Evolutionary conservation across 495 filamentous ascomycete genomes (phyloP).

Genomic region (Penicillium subrubescens): DNA sequence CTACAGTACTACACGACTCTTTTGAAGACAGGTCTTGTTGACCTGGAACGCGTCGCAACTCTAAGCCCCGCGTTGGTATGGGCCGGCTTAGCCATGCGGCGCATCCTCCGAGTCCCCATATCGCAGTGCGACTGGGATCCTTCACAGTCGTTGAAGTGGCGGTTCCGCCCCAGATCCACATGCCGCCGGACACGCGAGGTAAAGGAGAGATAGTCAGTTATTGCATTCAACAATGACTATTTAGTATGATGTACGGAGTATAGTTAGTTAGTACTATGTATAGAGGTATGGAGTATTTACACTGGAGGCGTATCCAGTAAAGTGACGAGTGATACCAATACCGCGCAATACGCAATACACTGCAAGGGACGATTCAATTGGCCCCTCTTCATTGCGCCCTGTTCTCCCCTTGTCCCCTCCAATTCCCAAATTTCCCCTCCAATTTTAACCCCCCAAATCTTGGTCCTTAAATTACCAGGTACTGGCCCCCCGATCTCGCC

Average conservation of each 20-base stretch:
- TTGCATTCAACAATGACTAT: neutral
- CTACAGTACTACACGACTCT: neutral
- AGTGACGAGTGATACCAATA: neutral
- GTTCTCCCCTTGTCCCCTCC: neutral
- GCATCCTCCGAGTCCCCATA: neutral
- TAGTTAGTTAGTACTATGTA: neutral
- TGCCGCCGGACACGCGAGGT: constrained; percentile 13
- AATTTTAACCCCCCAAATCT: neutral
- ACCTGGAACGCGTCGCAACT: constrained; percentile 4
- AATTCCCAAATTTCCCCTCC: neutral
- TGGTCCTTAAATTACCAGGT: constrained; percentile 1
- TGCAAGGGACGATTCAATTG: constrained; percentile 12
- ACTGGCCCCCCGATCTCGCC: neutral
- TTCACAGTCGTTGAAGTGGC: constrained; percentile 23
- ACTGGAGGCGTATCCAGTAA: neutral
- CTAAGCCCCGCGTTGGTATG: constrained; percentile 6
- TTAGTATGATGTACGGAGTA: neutral
- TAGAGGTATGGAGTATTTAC: neutral
- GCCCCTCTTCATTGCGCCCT: neutral
- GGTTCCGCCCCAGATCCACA: constrained; percentile 31
- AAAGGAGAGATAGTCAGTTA: neutral
- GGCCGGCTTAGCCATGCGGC: constrained; percentile 2
- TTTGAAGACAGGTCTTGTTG: neutral
- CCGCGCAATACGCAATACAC: neutral
- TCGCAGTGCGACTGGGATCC: constrained; percentile 14